Percentiles rank a stretch among this genome's conserved stretches.
Evolutionary conservation across 2,329 filamentous ascomycete genomes (phyloP).

Genomic region (Neonectria coccinea): DNA sequence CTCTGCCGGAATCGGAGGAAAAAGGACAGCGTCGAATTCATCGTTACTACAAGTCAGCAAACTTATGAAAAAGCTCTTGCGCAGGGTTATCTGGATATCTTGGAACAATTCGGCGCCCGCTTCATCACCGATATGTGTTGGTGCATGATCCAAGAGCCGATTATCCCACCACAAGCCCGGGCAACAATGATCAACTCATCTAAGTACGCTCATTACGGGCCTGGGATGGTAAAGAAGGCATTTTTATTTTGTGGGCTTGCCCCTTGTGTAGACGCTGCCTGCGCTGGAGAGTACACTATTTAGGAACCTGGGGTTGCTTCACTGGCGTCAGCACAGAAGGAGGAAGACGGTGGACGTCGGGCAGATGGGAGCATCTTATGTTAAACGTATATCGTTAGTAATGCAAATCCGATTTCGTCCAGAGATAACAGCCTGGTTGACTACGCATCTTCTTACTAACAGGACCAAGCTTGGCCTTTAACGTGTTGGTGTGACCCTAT

Average conservation of each 20-base stretch:
- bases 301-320: not conserved
- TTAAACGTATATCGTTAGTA: too few relatives aligned
- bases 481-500: too few relatives aligned
- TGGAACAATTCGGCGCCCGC: slow-evolving; percentile 53
- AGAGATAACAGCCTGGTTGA: too few relatives aligned
- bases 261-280: slow-evolving; percentile 42
- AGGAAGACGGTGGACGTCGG: too few relatives aligned
- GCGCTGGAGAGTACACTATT: not conserved
- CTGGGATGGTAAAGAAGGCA: slow-evolving; percentile 36
- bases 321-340: too few relatives aligned
- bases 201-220: slow-evolving; percentile 60
- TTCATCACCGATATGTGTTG: slow-evolving; percentile 60
- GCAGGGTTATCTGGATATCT: slow-evolving; percentile 42
- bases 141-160: slow-evolving; percentile 59
- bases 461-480: too few relatives aligned
- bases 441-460: too few relatives aligned
- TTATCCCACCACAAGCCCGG: slow-evolving; percentile 45
- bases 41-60: slow-evolving; percentile 37
- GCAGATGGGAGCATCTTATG: too few relatives aligned
- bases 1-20: slow-evolving; percentile 48
- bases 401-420: too few relatives aligned
- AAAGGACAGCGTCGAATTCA: slow-evolving; percentile 20
- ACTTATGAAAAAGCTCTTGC: slow-evolving; percentile 14
- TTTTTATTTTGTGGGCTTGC: slow-evolving; percentile 45
- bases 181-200: slow-evolving; percentile 59